These are phyloP conservation scores for Coemansia sp. DNA, from an alignment of 192 early-diverging fungal species.

Conservation along the genomic window DNA sequence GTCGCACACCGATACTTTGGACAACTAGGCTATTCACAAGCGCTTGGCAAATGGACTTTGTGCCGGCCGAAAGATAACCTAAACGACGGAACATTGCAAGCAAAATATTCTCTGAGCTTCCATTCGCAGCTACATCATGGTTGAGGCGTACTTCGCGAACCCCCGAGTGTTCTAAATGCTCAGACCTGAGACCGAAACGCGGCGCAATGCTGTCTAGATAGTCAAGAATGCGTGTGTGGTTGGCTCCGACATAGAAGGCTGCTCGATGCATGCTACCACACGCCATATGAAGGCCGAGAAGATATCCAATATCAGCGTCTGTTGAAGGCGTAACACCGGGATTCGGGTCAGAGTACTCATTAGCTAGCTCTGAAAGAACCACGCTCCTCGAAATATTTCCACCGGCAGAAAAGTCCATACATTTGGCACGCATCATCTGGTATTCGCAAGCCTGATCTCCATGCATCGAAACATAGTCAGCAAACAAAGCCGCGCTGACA, in stretches of 20 bases:
- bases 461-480: constrained; percentile 10
- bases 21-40: neutral
- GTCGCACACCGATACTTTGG: constrained; percentile 4
- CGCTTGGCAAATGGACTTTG: neutral
- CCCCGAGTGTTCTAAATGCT: constrained; percentile 3
- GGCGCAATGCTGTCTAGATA: constrained; percentile 15
- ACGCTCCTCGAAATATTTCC: neutral
- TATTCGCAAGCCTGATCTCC: constrained; percentile 5
- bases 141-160: neutral
- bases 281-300: constrained; percentile 14
- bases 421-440: constrained; percentile 19
- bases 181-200: neutral
- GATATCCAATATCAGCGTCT: constrained; percentile 7
- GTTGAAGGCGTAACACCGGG: neutral
- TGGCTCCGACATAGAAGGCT: constrained; percentile 4
- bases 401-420: neutral
- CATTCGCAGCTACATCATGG: neutral
- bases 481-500: constrained; percentile 21
- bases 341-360: neutral
- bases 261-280: neutral
- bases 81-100: constrained; percentile 7
- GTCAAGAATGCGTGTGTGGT: constrained; percentile 1
- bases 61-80: constrained; percentile 1
- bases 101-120: neutral
- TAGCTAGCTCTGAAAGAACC: neutral